These are phyloP conservation scores for Diaporthe amygdali DNA, from an alignment of 2,329 filamentous ascomycete species.

Conservation along the genomic window DNA sequence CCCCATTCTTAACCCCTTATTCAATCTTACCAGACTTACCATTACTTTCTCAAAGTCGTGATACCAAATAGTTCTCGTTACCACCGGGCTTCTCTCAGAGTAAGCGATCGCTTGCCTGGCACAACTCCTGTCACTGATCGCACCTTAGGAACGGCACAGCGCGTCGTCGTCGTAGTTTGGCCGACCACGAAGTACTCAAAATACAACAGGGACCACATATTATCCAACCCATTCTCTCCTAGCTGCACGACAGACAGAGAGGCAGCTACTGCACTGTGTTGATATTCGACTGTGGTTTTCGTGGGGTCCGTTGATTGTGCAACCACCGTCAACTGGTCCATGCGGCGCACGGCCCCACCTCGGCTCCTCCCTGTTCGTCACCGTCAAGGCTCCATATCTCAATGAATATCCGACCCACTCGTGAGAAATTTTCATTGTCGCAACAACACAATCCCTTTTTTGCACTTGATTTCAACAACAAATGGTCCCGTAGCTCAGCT, in stretches of 20 bases:
- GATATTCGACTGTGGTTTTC: background rate
- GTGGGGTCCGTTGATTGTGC: background rate
- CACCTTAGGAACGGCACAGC: no score
- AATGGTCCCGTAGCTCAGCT: constrained; percentile 23
- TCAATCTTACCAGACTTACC: no score
- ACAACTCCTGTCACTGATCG: no score
- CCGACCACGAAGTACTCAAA: background rate
- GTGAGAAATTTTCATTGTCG: background rate
- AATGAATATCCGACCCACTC: background rate
- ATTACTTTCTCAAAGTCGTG: no score
- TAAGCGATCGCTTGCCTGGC: no score
- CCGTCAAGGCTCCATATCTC: background rate
- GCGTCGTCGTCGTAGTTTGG: no score
- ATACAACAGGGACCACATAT: background rate
- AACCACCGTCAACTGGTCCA: background rate
- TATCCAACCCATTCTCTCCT: background rate
- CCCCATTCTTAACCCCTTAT: no score
- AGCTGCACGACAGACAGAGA: background rate
- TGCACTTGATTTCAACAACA: background rate
- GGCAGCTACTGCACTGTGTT: background rate
- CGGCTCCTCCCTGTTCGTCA: background rate
- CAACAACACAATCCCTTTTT: rapidly evolving
- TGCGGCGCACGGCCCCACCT: background rate
- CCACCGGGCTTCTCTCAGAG: no score
- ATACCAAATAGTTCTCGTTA: no score